A percentile compares a stretch with the other conserved stretches of the same genome.
Conservation (phyloP, 345 rosid genomes). For the Populus nigra region DNA sequence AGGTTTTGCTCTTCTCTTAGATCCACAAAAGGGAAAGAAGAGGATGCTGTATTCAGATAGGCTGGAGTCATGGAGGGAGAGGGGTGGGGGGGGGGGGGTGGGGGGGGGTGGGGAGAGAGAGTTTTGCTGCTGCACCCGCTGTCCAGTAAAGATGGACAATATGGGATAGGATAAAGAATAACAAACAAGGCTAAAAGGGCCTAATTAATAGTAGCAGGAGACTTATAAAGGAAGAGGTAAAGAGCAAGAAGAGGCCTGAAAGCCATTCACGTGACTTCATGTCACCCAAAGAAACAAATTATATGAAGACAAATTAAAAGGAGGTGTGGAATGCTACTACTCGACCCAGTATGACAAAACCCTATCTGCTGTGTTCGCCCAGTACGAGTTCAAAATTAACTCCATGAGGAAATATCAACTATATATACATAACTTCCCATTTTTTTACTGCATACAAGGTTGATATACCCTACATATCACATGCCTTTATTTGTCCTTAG, state of each 20-base stretch:
- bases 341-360: slow-evolving; percentile 36
- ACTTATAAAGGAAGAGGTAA: neutral
- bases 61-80: slow-evolving; percentile 32
- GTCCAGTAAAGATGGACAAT: slow-evolving; percentile 10
- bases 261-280: slow-evolving; percentile 49
- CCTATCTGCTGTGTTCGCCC: slow-evolving; percentile 19
- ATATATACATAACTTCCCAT: neutral
- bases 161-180: slow-evolving; percentile 9
- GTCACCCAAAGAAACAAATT: slow-evolving; percentile 35
- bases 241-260: slow-evolving; percentile 24
- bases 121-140: neutral
- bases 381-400: neutral
- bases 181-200: neutral
- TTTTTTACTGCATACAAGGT: slow-evolving; percentile 12
- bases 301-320: slow-evolving; percentile 39
- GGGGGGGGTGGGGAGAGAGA: slow-evolving; percentile 8
- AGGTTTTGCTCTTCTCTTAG: slow-evolving; percentile 30
- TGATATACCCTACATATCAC: slow-evolving; percentile 26
- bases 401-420: neutral
- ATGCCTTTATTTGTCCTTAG: slow-evolving; percentile 29
- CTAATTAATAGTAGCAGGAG: slow-evolving; percentile 2
- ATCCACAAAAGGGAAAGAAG: slow-evolving; percentile 27
- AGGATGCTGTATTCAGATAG: slow-evolving; percentile 27
- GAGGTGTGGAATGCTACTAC: slow-evolving; percentile 44
- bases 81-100: neutral